Evolutionary conservation across 139 green algal genomes (phyloP).

Genomic region (Diplosphaera chodatii): DNA sequence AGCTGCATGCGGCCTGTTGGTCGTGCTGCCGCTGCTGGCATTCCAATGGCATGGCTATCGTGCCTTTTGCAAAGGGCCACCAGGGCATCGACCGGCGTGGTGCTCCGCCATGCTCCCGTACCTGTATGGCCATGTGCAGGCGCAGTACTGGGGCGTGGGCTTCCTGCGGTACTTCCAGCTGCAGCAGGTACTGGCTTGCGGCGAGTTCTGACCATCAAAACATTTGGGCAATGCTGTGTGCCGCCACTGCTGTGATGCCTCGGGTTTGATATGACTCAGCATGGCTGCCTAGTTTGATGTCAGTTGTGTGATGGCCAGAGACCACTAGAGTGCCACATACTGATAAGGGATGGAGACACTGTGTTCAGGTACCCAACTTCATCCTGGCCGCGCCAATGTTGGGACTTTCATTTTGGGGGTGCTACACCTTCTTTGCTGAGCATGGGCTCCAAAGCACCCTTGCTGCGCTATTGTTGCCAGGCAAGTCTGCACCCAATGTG

Average conservation of each 20-base stretch:
- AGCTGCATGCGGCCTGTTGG: neutral
- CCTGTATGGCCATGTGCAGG: constrained; percentile 79
- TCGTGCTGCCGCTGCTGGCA: constrained; percentile 9
- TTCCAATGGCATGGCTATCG: constrained; percentile 24
- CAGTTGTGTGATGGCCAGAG: too few species aligned
- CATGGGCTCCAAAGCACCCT: neutral
- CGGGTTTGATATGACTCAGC: too few species aligned
- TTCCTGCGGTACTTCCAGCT: constrained; percentile 64
- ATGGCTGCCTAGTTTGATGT: too few species aligned
- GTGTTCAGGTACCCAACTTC: constrained; percentile 73
- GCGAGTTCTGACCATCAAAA: too few species aligned
- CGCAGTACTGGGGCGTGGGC: constrained; percentile 80
- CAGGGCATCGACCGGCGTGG: constrained; percentile 39
- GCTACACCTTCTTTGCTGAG: constrained; percentile 21
- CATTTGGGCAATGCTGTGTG: too few species aligned
- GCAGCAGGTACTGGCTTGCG: constrained; percentile 54
- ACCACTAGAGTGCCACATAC: too few species aligned
- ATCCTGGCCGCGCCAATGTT: constrained; percentile 62
- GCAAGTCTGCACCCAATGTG: too few species aligned
- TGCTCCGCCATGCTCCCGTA: constrained; percentile 47
- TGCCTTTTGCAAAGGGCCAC: constrained; percentile 26
- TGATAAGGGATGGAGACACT: too few species aligned
- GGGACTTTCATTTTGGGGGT: constrained; percentile 27
- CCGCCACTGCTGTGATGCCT: too few species aligned
- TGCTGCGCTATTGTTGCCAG: neutral